phyloP scores from a whole-genome alignment of 441 rosid species.

The Syzygium syzygioides region DNA sequence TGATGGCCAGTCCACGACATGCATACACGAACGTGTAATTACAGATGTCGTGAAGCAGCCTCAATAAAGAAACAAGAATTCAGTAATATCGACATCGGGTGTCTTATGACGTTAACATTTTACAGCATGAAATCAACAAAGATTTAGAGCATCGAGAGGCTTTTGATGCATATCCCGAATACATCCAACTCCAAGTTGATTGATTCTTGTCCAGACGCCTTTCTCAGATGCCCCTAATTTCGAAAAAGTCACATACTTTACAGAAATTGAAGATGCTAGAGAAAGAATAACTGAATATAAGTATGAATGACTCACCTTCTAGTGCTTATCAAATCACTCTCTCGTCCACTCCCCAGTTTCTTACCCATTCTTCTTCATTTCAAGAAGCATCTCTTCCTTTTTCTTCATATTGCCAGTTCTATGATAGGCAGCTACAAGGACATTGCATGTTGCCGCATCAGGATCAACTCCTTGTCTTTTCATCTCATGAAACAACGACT shows the following conservation, averaged over 20 bases:
- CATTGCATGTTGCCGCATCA: slow-evolving; percentile 37
- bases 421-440: slow-evolving; percentile 31
- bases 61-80: neutral
- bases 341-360: neutral
- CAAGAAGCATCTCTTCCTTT: slow-evolving; percentile 26
- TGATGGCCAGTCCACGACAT: neutral
- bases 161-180: neutral
- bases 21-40: neutral
- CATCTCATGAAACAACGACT: slow-evolving; percentile 32
- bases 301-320: slow-evolving; percentile 14
- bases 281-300: neutral
- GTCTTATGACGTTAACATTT: neutral
- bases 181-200: neutral
- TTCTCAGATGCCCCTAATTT: neutral
- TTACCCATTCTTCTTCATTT: slow-evolving; percentile 37
- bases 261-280: neutral
- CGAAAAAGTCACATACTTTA: neutral
- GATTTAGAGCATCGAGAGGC: neutral
- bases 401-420: slow-evolving; percentile 19
- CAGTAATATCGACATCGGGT: neutral
- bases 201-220: neutral
- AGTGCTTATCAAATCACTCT: slow-evolving; percentile 4
- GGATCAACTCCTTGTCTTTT: slow-evolving; percentile 24
- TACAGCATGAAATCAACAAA: neutral
- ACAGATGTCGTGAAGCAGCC: neutral